These are phyloP conservation scores for Metarhizium guizhouense DNA, from an alignment of 2,329 filamentous ascomycete genomes.

Conservation along the genomic window DNA sequence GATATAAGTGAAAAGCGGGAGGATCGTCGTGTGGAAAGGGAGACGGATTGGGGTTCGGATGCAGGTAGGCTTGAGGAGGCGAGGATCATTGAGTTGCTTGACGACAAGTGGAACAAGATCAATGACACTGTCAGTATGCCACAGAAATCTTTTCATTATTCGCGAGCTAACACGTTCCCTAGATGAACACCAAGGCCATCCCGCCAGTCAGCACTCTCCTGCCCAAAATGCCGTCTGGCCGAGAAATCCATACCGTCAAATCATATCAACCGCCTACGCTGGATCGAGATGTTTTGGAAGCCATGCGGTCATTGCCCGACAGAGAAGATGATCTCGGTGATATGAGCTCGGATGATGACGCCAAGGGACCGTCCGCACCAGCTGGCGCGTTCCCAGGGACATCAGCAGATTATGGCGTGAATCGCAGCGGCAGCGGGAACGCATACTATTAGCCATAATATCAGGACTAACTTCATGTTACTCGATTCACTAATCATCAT, in stretches of 20 bases:
- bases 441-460: constrained; percentile 25
- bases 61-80: constrained; percentile 78
- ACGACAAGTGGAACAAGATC: constrained; percentile 82
- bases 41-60: constrained; percentile 67
- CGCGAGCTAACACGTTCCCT: background rate
- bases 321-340: constrained; percentile 24
- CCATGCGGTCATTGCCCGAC: constrained; percentile 38
- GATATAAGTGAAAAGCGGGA: constrained; percentile 70
- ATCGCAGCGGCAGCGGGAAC: constrained; percentile 21
- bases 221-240: constrained; percentile 74
- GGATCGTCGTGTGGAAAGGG: constrained; percentile 69
- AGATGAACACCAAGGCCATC: constrained; percentile 74
- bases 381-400: constrained; percentile 44
- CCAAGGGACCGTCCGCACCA: constrained; percentile 20
- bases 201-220: constrained; percentile 64
- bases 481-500: background rate
- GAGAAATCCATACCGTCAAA: constrained; percentile 71
- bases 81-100: constrained; percentile 76
- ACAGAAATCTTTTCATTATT: rapidly evolving
- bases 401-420: constrained; percentile 26
- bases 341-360: constrained; percentile 30
- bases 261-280: constrained; percentile 58
- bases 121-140: constrained; percentile 69
- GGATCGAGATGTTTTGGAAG: constrained; percentile 54
- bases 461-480: background rate